These are phyloP conservation scores for Hypoxylon sp. DNA, from an alignment of 2,329 filamentous ascomycete species.

Conservation along the genomic window DNA sequence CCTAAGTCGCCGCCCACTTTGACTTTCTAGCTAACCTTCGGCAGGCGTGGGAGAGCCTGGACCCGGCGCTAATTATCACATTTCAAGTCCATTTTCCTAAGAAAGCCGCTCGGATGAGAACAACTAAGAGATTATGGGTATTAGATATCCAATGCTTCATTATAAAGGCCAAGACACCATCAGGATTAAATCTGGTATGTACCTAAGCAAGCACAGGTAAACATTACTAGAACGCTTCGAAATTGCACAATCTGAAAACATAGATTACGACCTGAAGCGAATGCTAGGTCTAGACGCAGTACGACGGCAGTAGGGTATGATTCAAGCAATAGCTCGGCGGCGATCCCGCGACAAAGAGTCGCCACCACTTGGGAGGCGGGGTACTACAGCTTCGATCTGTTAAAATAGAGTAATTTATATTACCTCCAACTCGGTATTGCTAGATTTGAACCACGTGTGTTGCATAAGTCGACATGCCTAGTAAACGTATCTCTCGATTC, in stretches of 20 bases:
- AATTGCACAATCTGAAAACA: slow-evolving; percentile 2
- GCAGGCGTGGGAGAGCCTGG: neutral
- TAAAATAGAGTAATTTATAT: slow-evolving; percentile 14
- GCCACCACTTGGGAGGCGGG: neutral
- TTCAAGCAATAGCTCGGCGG: slow-evolving; percentile 1
- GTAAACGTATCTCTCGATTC: neutral
- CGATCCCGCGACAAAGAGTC: neutral
- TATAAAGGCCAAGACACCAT: no score
- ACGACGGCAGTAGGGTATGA: slow-evolving; percentile 10
- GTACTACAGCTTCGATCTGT: slow-evolving; percentile 2
- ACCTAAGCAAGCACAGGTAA: neutral
- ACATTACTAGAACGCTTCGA: neutral
- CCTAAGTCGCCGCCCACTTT: neutral
- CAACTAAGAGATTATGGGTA: no score
- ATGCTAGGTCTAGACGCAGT: neutral
- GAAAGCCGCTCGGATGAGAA: neutral
- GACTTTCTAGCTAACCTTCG: slow-evolving; percentile 4
- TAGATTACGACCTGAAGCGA: neutral
- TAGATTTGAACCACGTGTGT: neutral
- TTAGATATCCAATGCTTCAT: no score
- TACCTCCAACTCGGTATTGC: slow-evolving; percentile 1
- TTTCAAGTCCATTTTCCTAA: neutral
- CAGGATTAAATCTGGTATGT: no score
- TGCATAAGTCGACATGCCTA: slow-evolving; percentile 13
- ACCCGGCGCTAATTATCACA: neutral